phyloP scores from a whole-genome alignment of 2,329 filamentous ascomycete genomes.

The Phialemoniopsis sp. region DNA sequence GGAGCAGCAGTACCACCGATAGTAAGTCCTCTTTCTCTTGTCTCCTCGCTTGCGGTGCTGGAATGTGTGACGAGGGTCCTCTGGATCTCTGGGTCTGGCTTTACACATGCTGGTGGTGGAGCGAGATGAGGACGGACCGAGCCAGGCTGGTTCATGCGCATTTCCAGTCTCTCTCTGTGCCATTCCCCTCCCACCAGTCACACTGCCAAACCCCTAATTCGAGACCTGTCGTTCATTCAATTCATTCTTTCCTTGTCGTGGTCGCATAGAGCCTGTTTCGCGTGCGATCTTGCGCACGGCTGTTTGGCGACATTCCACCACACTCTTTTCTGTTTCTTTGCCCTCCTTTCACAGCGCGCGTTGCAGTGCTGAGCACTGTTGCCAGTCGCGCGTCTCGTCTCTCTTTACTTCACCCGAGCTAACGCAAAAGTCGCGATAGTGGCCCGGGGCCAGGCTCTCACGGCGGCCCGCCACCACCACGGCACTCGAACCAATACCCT shows the following conservation, averaged over 20 bases:
- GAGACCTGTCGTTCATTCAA: no score
- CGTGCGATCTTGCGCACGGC: neutral
- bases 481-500: constrained; percentile 29
- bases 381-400: constrained; percentile 1
- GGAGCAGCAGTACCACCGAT: constrained; percentile 14
- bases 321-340: neutral
- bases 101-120: no score
- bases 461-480: constrained; percentile 13
- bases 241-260: neutral
- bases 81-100: no score
- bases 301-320: neutral
- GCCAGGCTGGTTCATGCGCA: no score
- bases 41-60: neutral
- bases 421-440: constrained; percentile 20
- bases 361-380: neutral
- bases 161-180: no score
- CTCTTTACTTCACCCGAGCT: constrained; percentile 3
- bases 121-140: no score
- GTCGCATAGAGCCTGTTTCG: neutral
- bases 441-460: constrained; percentile 21
- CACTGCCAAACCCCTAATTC: no score
- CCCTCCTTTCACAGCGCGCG: neutral
- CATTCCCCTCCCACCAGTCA: no score
- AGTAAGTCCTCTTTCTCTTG: constrained; percentile 6
- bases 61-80: no score